Evolutionary conservation across 257 asterid species (phyloP), one percentile per base, ranked within the genome.

Genomic region (Solanum verrucosum): DNA sequence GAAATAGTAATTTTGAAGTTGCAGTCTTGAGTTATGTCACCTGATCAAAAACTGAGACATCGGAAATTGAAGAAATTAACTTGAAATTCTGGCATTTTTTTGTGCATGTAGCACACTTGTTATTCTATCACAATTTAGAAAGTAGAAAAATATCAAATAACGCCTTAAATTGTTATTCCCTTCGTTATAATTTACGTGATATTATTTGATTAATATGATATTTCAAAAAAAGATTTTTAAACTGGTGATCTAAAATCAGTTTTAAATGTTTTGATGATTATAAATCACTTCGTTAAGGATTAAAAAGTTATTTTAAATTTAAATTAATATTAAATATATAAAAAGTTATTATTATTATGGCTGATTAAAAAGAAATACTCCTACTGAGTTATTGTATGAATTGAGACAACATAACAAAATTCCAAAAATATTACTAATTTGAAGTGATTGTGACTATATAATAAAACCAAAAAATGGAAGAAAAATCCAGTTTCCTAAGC

Each of bases 101-200:
- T 84, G 37, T 89, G 84, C 87, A 89, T 84, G 90, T 72, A 63
- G 29, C 42, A 74, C 86, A 84, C 90, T 35, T 89, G 89, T 85
- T 9, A 81, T 81, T 12, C 27, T 81, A n/a, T 81, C 85, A 81
- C 85, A 37, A 29, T 49, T 16, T 0, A n/a, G n/a, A 65, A 65
- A 29, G 29, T 16, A 29, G 40, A 78, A 29, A 78, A 25, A 42
- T 78, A 25, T 77, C 35, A 77, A 77, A 77, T 77, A 23, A 40
- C 60, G 15, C 84, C 60, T 38, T 40, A 77, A 77, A 38, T 29
- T 7, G n/a, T 52, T 52, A 52, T 52, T 52, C 4, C n/a, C n/a
- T 52, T 7, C 0, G 4, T 52, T 52, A 18, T 18, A 52, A 52
- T 52, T 52, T 52, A 52, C 4, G 10, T 52, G n/a, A 56, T 56